Evolutionary conservation across 805 yeast genomes (phyloP).

Genomic region (Barnettozyma populi): DNA sequence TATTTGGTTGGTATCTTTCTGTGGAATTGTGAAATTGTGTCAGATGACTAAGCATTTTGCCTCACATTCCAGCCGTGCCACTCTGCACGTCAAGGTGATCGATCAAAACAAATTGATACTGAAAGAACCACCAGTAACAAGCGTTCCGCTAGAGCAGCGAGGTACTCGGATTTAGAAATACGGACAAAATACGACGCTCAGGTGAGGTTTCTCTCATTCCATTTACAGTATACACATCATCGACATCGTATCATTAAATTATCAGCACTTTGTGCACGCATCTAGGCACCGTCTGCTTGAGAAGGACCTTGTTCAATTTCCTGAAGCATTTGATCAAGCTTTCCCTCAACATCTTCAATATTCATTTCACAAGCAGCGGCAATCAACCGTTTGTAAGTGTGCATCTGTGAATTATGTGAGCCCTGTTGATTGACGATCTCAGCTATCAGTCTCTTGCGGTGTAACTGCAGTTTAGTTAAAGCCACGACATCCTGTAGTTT

Average conservation of each 20-base stretch:
- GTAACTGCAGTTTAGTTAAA: conserved; percentile 39
- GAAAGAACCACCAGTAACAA: too few species aligned
- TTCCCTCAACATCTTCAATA: conserved; percentile 60
- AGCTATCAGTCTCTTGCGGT: conserved; percentile 31
- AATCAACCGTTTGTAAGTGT: conserved; percentile 62
- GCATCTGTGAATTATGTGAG: conserved; percentile 43
- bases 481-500: conserved; percentile 22
- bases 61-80: too few species aligned
- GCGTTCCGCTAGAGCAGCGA: too few species aligned
- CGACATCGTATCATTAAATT: not conserved
- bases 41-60: not conserved
- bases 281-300: not conserved
- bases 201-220: too few species aligned
- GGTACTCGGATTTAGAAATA: too few species aligned
- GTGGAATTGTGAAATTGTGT: not conserved
- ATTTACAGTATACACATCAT: not conserved
- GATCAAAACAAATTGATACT: too few species aligned
- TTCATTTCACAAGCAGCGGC: conserved; percentile 65
- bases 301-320: conserved; percentile 18
- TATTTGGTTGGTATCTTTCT: not conserved
- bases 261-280: not conserved
- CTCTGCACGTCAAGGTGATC: too few species aligned
- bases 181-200: too few species aligned
- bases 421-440: conserved; percentile 28
- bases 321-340: conserved; percentile 54